Evolutionary conservation across 352 stramenopile genomes (phyloP).

Genomic region (Phytopythium vexans): DNA sequence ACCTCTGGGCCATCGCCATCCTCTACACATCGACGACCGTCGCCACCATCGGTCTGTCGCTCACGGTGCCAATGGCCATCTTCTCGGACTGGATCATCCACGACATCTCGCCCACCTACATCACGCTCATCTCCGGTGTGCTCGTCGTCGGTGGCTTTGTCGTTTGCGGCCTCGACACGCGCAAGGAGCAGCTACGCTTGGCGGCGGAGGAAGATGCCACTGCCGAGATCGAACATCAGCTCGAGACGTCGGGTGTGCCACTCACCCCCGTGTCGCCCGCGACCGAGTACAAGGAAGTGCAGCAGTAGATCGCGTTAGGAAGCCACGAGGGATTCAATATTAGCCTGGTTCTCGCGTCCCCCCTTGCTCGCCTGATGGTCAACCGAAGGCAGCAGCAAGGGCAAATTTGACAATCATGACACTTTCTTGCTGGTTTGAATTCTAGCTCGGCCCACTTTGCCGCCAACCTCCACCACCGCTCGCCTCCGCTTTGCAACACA

Average conservation of each 20-base stretch:
- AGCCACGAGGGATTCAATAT: too few species aligned
- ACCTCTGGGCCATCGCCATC: conserved; percentile 94
- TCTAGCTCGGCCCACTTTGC: too few species aligned
- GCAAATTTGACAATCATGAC: too few species aligned
- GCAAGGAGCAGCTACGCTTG: conserved; percentile 23
- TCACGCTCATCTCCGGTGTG: conserved; percentile 58
- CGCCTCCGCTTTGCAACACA: too few species aligned
- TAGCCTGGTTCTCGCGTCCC: too few species aligned
- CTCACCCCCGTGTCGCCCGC: conserved; percentile 23
- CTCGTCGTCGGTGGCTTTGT: conserved; percentile 80
- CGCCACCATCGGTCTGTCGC: conserved; percentile 94
- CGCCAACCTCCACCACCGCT: too few species aligned
- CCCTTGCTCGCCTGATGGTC: too few species aligned
- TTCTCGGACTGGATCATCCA: conserved; percentile 83
- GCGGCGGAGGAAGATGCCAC: conserved; percentile 1
- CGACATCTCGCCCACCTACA: conserved; percentile 34
- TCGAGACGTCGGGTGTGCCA: neutral
- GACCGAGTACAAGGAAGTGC: conserved; percentile 27
- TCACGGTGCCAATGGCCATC: conserved; percentile 97
- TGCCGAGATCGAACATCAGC: conserved; percentile 4
- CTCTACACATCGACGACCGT: conserved; percentile 95
- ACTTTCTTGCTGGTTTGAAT: too few species aligned
- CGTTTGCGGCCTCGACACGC: conserved; percentile 37
- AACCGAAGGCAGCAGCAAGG: too few species aligned
- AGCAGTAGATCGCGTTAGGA: conserved; percentile 13